phyloP scores from a whole-genome alignment of 2,329 filamentous ascomycete species.

The Ophioceras dolichostomum region DNA sequence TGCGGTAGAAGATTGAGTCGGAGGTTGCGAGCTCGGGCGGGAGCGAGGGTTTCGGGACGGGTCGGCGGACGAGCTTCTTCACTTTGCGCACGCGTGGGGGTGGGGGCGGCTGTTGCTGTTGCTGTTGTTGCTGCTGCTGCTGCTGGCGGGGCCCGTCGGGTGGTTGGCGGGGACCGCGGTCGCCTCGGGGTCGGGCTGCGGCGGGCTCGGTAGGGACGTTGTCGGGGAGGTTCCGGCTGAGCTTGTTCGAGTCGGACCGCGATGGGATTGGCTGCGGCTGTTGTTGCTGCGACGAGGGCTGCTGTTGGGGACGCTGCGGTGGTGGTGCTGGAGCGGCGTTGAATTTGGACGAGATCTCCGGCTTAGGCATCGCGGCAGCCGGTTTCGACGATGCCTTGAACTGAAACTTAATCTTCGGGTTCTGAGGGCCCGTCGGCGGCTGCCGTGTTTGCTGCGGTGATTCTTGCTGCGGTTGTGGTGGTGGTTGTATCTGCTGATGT shows the following conservation, averaged over 20 bases:
- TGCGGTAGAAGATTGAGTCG: constrained; percentile 86
- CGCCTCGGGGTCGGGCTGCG: constrained; percentile 25
- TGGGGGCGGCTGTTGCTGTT: too few relatives aligned
- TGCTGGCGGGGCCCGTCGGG: constrained; percentile 10
- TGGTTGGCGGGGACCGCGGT: neutral
- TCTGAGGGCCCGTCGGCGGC: constrained; percentile 38
- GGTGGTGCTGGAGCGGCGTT: constrained; percentile 55
- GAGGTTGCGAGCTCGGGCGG: constrained; percentile 62
- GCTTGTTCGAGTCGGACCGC: too few relatives aligned
- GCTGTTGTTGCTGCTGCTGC: constrained; percentile 16
- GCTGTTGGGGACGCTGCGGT: constrained; percentile 21
- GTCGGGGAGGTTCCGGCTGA: constrained; percentile 29
- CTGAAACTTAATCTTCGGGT: constrained; percentile 80
- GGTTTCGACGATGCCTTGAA: constrained; percentile 65
- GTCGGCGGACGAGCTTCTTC: constrained; percentile 55
- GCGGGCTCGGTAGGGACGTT: constrained; percentile 42
- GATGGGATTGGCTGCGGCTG: too few relatives aligned
- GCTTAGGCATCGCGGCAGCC: constrained; percentile 43
- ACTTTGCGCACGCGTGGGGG: constrained; percentile 46
- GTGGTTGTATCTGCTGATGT: neutral
- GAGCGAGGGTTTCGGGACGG: constrained; percentile 60
- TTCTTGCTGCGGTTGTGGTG: constrained; percentile 29
- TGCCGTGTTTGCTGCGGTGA: constrained; percentile 42
- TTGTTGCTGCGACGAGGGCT: constrained; percentile 5
- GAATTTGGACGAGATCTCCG: constrained; percentile 55